Percentiles rank a stretch among this genome's conserved stretches.
Conservation (phyloP, 805 yeast genomes). For the Candida pseudoglaebosa region DNA sequence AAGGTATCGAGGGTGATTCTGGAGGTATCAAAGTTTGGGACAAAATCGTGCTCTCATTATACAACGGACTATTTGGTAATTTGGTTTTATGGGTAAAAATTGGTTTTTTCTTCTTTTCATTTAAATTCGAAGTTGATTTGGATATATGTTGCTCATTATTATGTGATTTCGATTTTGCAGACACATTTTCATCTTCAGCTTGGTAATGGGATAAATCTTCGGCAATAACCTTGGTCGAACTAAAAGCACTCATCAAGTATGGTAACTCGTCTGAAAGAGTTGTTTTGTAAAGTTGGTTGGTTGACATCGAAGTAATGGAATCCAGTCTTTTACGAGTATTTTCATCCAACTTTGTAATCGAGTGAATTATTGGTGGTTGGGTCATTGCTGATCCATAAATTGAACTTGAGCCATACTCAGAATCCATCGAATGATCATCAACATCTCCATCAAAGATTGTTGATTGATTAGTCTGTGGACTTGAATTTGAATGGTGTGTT, state of each 20-base stretch:
- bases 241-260: slow-evolving; percentile 60
- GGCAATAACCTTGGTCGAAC: slow-evolving; percentile 56
- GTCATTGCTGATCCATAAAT: slow-evolving; percentile 15
- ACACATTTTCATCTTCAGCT: slow-evolving; percentile 15
- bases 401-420: slow-evolving; percentile 26
- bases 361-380: slow-evolving; percentile 2
- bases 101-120: slow-evolving; percentile 8
- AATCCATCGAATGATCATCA: slow-evolving; percentile 18
- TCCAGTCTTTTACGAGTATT: slow-evolving; percentile 17
- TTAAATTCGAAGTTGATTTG: background rate
- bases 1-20: slow-evolving; percentile 22
- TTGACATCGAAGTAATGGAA: slow-evolving; percentile 24
- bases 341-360: slow-evolving; percentile 2
- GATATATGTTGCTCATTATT: slow-evolving; percentile 3
- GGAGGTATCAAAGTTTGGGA: slow-evolving; percentile 18
- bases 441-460: slow-evolving; percentile 9
- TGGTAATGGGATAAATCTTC: slow-evolving; percentile 38
- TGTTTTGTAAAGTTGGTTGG: slow-evolving; percentile 43
- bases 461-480: background rate
- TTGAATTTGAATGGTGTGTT: slow-evolving; percentile 1
- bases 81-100: slow-evolving; percentile 22
- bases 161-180: background rate
- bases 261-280: slow-evolving; percentile 65
- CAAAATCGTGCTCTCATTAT: slow-evolving; percentile 30
- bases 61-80: slow-evolving; percentile 30